A percentile compares a stretch with the other conserved stretches of the same genome.
phyloP scores from a whole-genome alignment of 352 stramenopile genomes.

The Phytophthora hybrid region DNA sequence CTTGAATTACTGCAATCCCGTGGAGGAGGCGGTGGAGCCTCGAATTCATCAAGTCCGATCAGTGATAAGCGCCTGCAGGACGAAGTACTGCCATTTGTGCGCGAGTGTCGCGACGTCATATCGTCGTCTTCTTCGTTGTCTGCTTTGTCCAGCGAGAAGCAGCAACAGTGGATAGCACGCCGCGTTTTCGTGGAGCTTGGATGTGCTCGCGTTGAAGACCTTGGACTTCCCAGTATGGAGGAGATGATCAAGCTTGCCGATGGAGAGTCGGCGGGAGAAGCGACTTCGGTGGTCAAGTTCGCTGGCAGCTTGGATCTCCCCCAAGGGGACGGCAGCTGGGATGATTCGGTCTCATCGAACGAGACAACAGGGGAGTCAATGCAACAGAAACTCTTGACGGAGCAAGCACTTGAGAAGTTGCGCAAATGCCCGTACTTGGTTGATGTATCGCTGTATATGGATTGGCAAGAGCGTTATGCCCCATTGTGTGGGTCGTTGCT shows the following conservation, averaged over 20 bases:
- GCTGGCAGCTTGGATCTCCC: conserved; percentile 44
- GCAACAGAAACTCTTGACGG: conserved; percentile 44
- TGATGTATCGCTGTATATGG: conserved; percentile 62
- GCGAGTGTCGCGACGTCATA: conserved; percentile 36
- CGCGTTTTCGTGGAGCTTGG: conserved; percentile 41
- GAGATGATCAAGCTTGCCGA: conserved; percentile 37
- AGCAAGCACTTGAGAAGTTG: conserved; percentile 58
- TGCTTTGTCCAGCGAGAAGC: conserved; percentile 37
- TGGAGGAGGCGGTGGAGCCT: background rate
- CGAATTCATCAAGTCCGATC: background rate
- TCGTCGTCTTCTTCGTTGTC: conserved; percentile 34
- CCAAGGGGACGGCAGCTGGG: conserved; percentile 8
- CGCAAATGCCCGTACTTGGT: conserved; percentile 68
- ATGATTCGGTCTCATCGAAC: conserved; percentile 6
- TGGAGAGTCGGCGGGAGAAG: conserved; percentile 5
- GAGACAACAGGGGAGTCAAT: conserved; percentile 57
- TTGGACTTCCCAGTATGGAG: conserved; percentile 31
- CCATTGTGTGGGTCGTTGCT: conserved; percentile 67
- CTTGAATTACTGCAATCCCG: conserved; percentile 14
- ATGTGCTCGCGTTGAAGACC: conserved; percentile 25
- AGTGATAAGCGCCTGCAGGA: conserved; percentile 28
- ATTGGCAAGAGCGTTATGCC: conserved; percentile 69
- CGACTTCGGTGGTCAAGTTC: conserved; percentile 48
- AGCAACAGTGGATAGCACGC: conserved; percentile 44
- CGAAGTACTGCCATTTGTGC: conserved; percentile 39